Evolutionary conservation across 1,139 yeast species (phyloP).

Genomic region (Arxiozyma heterogenica): DNA sequence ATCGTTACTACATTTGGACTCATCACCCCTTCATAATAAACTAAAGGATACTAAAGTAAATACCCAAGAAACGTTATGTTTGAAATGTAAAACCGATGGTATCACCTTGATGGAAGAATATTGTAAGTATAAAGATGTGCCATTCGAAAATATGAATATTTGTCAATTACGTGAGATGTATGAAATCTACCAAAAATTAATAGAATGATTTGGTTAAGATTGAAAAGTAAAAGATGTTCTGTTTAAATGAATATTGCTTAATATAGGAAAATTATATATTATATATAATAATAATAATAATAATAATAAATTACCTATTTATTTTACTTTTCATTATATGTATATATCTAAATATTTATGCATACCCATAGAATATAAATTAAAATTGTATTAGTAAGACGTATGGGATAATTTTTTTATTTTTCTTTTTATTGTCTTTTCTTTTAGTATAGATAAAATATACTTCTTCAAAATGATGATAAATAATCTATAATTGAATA

Average conservation of each 20-base stretch:
- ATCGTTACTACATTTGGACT: not conserved
- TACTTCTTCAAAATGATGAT: not conserved
- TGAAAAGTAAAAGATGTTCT: not conserved
- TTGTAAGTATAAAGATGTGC: slow-evolving; percentile 17
- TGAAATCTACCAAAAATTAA: slow-evolving; percentile 25
- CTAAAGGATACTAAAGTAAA: not conserved
- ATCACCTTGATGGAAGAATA: slow-evolving; percentile 7
- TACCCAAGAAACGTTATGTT: not conserved
- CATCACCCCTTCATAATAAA: not conserved
- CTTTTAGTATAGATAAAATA: not conserved
- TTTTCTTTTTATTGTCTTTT: not conserved
- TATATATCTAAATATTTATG: not conserved
- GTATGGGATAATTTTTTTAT: not conserved
- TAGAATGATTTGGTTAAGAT: slow-evolving; percentile 9
- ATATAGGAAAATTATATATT: not conserved
- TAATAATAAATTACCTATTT: not conserved
- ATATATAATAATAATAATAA: not conserved
- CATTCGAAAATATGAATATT: slow-evolving; percentile 26
- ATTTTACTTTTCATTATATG: not conserved
- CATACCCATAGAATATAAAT: not conserved
- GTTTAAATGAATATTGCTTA: not conserved
- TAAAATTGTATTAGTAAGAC: not conserved
- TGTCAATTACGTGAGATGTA: slow-evolving; percentile 24
- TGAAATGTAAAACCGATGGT: not conserved
- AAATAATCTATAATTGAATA: slow-evolving; percentile 7